Base-by-base conservation (phyloP, 2,329 filamentous ascomycete genomes). In the Penicillium janthinellum region DNA sequence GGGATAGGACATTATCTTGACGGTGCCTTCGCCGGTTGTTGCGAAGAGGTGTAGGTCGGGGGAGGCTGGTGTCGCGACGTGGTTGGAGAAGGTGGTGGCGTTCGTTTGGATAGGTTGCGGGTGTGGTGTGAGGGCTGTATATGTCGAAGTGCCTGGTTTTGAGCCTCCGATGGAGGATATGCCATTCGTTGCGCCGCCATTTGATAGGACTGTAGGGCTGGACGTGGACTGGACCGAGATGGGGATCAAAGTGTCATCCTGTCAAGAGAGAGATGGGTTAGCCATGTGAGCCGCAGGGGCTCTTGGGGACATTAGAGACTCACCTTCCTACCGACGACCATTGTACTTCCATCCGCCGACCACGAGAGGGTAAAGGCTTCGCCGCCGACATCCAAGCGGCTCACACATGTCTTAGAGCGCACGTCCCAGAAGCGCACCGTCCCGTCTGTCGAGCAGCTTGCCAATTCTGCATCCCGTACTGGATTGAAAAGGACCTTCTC, bases 391-490 rank as follows among this genome's bases (percentile, higher is more conserved):
- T 81, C 78, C 6, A 82, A 67, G 50, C 75, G 78, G 62, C 77
- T 78, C 17, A 81, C 76, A 59, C 79, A 81, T 2, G 71, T 77
- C 67, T 82, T 82, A 14, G 77, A 79, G 45, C 80, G 75, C 25
- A 82, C 81, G 67, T 82, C 80, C 80, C 80, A 82, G 62, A 82
- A 78, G 42, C 79, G 75, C 50, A 82, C 79, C 2, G 79, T 81
- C 2, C 80, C 80, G 68, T 82, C 80, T 0, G 74, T 77, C 0
- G 79, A 80, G 64, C 79, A 82, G 56, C 79, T 82, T 4, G 80
- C 80, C 37, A 82, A 67, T 64, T 82, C 80, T 5, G 79, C 78
- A 63, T 82, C 80, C 42, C 78, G 76, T 2, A 78, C 77, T 2
- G 80, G 80, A 58, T 82, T 82, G 65, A 81, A 82, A 11, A 79